Conservation (phyloP, 352 stramenopile genomes). For the Phytopythium oedochilum region DNA sequence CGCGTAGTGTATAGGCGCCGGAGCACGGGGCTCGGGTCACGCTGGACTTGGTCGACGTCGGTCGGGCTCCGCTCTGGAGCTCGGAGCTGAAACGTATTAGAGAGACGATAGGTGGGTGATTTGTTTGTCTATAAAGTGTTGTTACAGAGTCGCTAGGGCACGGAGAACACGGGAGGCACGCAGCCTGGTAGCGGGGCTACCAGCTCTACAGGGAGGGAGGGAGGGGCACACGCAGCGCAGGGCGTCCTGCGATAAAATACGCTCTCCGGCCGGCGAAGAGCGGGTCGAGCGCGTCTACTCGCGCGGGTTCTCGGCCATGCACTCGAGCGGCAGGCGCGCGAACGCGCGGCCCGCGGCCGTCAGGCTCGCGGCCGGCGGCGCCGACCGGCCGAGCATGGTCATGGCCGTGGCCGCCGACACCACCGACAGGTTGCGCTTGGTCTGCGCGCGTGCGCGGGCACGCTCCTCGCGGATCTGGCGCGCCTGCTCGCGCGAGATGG, state of each 20-base stretch:
- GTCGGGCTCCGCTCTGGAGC: no score
- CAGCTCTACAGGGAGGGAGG: neutral
- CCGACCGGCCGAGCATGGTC: slow-evolving; percentile 11
- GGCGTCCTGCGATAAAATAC: neutral
- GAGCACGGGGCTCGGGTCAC: no score
- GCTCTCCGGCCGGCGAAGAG: neutral
- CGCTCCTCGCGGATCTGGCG: slow-evolving; percentile 28
- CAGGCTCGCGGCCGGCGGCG: slow-evolving; percentile 9
- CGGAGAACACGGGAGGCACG: no score
- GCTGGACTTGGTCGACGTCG: no score
- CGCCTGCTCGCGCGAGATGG: slow-evolving; percentile 31
- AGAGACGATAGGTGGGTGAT: no score
- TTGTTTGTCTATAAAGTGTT: neutral
- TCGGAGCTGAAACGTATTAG: no score
- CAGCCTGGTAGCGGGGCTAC: neutral
- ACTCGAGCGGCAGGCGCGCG: slow-evolving; percentile 14
- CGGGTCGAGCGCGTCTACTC: neutral
- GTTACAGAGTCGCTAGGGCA: neutral
- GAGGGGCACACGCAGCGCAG: neutral
- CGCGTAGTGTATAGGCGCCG: no score
- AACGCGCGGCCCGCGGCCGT: slow-evolving; percentile 35
- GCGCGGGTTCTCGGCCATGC: slow-evolving; percentile 9
- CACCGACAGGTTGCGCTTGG: slow-evolving; percentile 19
- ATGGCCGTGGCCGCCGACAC: slow-evolving; percentile 24
- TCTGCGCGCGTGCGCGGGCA: slow-evolving; percentile 23